Percentiles rank a stretch among this genome's conserved stretches.
Conservation (phyloP, 139 green algal species). For the Microglena sp. region DNA sequence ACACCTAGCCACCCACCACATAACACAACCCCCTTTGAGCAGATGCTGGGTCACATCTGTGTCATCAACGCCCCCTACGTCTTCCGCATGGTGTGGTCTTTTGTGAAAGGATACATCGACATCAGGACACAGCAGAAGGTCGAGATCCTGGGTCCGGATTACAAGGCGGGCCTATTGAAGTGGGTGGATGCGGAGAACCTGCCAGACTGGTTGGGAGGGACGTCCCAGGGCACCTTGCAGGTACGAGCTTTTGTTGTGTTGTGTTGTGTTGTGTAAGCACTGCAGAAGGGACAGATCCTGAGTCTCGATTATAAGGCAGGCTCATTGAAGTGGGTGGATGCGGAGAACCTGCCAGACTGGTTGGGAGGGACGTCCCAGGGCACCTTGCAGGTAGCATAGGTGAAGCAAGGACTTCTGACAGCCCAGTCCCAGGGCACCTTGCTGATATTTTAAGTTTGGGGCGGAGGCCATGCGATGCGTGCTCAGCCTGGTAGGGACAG, state of each 20-base stretch:
- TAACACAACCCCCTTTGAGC: too few relatives aligned
- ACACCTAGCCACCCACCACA: slow-evolving; percentile 86
- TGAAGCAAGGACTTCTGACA: too few relatives aligned
- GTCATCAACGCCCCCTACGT: slow-evolving; percentile 77
- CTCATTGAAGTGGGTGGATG: slow-evolving; percentile 65
- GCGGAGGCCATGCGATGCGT: too few relatives aligned
- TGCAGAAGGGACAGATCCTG: slow-evolving; percentile 39
- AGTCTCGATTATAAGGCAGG: slow-evolving; percentile 51
- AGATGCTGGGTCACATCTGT: slow-evolving; percentile 70
- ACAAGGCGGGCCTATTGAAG: slow-evolving; percentile 56
- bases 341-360: slow-evolving; percentile 66
- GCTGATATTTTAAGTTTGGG: too few relatives aligned
- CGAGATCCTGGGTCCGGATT: slow-evolving; percentile 63
- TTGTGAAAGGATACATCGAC: slow-evolving; percentile 70
- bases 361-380: slow-evolving; percentile 71
- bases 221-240: slow-evolving; percentile 11
- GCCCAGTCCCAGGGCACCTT: too few relatives aligned
- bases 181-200: slow-evolving; percentile 66
- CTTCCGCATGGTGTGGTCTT: slow-evolving; percentile 61
- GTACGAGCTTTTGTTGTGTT: too few relatives aligned
- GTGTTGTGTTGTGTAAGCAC: too few relatives aligned
- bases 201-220: slow-evolving; percentile 67
- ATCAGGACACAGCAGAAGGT: slow-evolving; percentile 70
- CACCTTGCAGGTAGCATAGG: too few relatives aligned
- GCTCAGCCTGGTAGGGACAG: slow-evolving; percentile 69